phyloP scores from a whole-genome alignment of 148 eudicot genomes.

The Dianthus caryophyllus region DNA sequence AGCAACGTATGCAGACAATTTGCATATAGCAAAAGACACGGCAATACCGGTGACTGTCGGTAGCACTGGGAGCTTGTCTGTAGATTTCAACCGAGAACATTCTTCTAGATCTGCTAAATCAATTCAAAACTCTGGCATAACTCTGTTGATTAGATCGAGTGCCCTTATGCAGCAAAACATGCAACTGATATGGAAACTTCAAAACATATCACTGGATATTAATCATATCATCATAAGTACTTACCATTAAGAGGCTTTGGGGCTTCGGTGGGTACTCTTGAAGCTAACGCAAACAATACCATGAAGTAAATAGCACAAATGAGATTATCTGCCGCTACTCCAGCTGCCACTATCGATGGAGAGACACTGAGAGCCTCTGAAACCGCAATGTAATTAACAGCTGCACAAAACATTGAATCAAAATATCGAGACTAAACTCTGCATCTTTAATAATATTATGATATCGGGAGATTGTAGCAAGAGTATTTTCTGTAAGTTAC shows the following conservation, averaged over 20 bases:
- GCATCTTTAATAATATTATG: background rate
- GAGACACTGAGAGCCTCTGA: slow-evolving; percentile 65
- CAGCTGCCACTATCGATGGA: slow-evolving; percentile 80
- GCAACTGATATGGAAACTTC: background rate
- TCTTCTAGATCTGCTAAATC: slow-evolving; percentile 34
- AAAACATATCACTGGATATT: background rate
- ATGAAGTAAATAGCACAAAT: slow-evolving; percentile 77
- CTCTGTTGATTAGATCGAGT: background rate
- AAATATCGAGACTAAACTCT: too few relatives aligned
- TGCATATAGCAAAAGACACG: slow-evolving; percentile 68
- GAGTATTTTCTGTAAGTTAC: slow-evolving; percentile 28
- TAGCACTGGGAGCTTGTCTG: slow-evolving; percentile 46
- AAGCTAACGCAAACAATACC: slow-evolving; percentile 67
- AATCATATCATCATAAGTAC: background rate
- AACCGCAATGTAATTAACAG: slow-evolving; percentile 80
- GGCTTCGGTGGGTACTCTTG: slow-evolving; percentile 57
- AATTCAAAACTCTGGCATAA: slow-evolving; percentile 4
- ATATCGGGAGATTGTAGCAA: slow-evolving; percentile 3
- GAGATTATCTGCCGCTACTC: slow-evolving; percentile 91
- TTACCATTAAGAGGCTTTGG: slow-evolving; percentile 43
- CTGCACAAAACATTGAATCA: slow-evolving; percentile 33
- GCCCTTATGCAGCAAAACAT: background rate
- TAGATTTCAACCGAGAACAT: slow-evolving; percentile 28
- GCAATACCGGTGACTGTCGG: slow-evolving; percentile 62
- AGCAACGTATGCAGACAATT: slow-evolving; percentile 36